A percentile compares a stretch with the other conserved stretches of the same genome.
These are phyloP conservation scores for Claviceps capensis DNA, from an alignment of 2,329 filamentous ascomycete species.

Conservation along the genomic window DNA sequence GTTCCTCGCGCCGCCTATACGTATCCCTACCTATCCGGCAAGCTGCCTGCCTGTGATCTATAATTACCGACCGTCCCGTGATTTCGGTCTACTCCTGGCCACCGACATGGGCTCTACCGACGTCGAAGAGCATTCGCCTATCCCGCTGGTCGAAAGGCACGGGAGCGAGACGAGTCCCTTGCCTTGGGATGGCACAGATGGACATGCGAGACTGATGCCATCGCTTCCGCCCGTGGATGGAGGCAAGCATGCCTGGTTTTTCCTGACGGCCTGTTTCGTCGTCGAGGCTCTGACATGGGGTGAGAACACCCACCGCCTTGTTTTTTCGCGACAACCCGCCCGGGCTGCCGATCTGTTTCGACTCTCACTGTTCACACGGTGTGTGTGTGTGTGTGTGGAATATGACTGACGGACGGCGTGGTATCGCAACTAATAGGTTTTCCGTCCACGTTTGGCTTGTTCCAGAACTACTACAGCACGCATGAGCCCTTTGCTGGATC, in stretches of 20 bases:
- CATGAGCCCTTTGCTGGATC: slow-evolving; percentile 43
- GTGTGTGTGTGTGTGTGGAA: no score
- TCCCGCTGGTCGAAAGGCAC: neutral
- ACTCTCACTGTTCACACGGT: no score
- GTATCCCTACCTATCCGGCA: no score
- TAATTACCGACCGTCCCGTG: no score
- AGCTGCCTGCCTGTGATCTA: no score
- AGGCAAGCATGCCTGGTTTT: slow-evolving; percentile 22
- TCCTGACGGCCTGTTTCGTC: slow-evolving; percentile 18
- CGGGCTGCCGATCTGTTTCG: no score
- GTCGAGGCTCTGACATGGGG: slow-evolving; percentile 23
- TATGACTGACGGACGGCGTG: neutral
- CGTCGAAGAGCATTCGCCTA: neutral
- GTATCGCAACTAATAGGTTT: slow-evolving; percentile 35
- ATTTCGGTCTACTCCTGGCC: no score
- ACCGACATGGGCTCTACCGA: no score
- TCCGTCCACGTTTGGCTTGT: slow-evolving; percentile 54
- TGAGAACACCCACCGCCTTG: slow-evolving; percentile 1
- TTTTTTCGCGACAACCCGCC: no score
- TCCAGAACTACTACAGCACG: slow-evolving; percentile 54
- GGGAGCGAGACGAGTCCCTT: neutral
- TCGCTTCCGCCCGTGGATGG: slow-evolving; percentile 17
- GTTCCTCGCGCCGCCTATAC: no score
- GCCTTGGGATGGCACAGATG: neutral
- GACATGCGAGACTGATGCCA: slow-evolving; percentile 6